These are phyloP conservation scores for Solanum etuberosum DNA, from an alignment of 257 asterid species.

Conservation along the genomic window DNA sequence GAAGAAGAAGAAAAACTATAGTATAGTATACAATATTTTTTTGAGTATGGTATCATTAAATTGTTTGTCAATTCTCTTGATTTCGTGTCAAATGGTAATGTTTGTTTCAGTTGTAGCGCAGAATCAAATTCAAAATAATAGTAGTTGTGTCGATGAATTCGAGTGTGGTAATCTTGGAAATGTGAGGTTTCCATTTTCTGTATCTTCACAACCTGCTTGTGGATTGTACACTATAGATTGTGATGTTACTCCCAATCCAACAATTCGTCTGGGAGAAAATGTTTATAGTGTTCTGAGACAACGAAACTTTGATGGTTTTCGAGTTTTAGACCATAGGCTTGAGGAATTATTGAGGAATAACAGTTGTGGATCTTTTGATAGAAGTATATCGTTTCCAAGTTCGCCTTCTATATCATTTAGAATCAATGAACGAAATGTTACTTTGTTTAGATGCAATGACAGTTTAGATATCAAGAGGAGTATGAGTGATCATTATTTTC, in stretches of 20 bases:
- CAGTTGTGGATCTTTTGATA: neutral
- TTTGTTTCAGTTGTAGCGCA: neutral
- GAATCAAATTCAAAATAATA: neutral
- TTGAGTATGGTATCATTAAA: neutral
- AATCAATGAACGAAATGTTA: too few species aligned
- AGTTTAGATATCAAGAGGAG: neutral
- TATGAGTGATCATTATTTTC: neutral
- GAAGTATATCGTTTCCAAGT: neutral
- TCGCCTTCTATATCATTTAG: neutral
- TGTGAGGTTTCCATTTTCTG: neutral
- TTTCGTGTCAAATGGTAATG: rapidly evolving
- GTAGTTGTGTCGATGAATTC: neutral
- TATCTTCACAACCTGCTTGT: neutral
- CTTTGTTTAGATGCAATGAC: neutral
- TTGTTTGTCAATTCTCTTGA: too few species aligned
- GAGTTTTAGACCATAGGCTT: neutral
- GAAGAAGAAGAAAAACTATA: too few species aligned
- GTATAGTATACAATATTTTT: too few species aligned
- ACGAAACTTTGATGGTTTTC: rapidly evolving
- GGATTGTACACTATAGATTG: neutral
- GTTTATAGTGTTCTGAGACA: neutral
- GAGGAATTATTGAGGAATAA: rapidly evolving
- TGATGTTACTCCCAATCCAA: neutral
- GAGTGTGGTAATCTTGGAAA: neutral
- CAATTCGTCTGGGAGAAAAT: neutral